A percentile compares a stretch with the other conserved stretches of the same genome.
Conservation (phyloP, 1,284 basidiomycete species). For the Rhodofomes roseus region DNA sequence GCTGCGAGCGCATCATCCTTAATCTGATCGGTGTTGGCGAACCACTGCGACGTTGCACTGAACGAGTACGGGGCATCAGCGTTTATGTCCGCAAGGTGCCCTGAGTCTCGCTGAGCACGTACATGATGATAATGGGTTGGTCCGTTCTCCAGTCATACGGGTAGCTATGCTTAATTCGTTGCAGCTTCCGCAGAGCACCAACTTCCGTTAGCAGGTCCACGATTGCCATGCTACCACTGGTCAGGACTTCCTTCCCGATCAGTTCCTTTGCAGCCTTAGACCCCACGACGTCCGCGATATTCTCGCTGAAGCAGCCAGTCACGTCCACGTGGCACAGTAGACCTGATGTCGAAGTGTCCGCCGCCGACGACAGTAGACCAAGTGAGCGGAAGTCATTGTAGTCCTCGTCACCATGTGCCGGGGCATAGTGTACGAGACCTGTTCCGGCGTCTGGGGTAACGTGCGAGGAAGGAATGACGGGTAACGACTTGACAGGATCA, state of each 20-base stretch:
- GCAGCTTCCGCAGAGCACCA: slow-evolving; percentile 64
- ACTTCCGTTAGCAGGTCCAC: slow-evolving; percentile 59
- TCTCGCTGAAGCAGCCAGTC: slow-evolving; percentile 69
- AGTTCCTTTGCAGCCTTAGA: slow-evolving; percentile 42
- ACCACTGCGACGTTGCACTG: slow-evolving; percentile 98
- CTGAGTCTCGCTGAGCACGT: slow-evolving; percentile 21
- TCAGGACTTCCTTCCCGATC: slow-evolving; percentile 72
- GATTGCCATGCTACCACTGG: slow-evolving; percentile 65
- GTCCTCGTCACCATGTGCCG: slow-evolving; percentile 94
- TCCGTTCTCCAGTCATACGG: slow-evolving; percentile 98
- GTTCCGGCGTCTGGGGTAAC: slow-evolving; percentile 92
- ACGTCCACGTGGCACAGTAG: slow-evolving; percentile 80
- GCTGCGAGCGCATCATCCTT: slow-evolving; percentile 76
- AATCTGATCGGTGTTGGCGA: slow-evolving; percentile 86
- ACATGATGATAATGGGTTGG: slow-evolving; percentile 89
- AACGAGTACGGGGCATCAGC: neutral
- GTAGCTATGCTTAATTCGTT: slow-evolving; percentile 83
- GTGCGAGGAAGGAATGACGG: slow-evolving; percentile 56
- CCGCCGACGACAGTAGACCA: slow-evolving; percentile 39
- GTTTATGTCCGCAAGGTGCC: no score
- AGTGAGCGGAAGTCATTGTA: slow-evolving; percentile 68
- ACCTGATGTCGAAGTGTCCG: slow-evolving; percentile 16
- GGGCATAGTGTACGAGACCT: slow-evolving; percentile 94
- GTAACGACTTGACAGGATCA: slow-evolving; percentile 25
- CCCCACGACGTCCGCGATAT: slow-evolving; percentile 54